Evolutionary conservation across 2,329 filamentous ascomycete species (phyloP), one percentile per base, ranked within the genome.

Genomic region (Colletotrichum liaoningense): DNA sequence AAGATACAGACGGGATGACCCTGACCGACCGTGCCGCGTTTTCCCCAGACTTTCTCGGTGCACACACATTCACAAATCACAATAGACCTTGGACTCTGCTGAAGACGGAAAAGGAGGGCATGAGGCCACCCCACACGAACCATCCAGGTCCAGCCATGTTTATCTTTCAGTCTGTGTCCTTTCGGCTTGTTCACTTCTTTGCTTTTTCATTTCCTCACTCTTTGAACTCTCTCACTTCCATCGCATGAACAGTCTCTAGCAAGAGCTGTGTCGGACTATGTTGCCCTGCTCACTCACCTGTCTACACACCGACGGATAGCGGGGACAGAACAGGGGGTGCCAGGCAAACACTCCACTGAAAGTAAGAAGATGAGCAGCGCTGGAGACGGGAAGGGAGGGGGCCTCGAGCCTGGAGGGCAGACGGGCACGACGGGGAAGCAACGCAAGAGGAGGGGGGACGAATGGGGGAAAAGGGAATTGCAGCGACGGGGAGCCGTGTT

Each of bases 101-200:
- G 42, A 33, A 42, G 42, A 33, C 19, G 54, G 33, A 49, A 49
- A 4, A 71, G 33, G 63, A 19, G 33, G 24, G 33, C 56, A 71
- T 28, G 57, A 67, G 26, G 63, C 63, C 63, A 71, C 63, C 57
- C 64, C 63, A 57, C 63, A 57, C 35, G 49, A 69, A 63, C 57
- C 35, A 52, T 54, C 64, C 58, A 54, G 67, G 67, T 12, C 12
- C 35, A 52, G 67, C 60, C 59, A 64, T 67, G 59, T 58, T 64
- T 35, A 56, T 49, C 11, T 30, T 26, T 16, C 3, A 19, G 42
- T n/a, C 42, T 49, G 42, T 49, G 42, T 49, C 42, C 42, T 49
- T 1, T 19, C 19, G 42, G n/a, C 8, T n/a, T 49, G 7, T 5
- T 9, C 8, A 1, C 42, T 49, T 8, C 3, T 49, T 9, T 49